These are phyloP conservation scores for Flaveria sonorensis DNA, from an alignment of 129 eudicot genomes.

Conservation along the genomic window DNA sequence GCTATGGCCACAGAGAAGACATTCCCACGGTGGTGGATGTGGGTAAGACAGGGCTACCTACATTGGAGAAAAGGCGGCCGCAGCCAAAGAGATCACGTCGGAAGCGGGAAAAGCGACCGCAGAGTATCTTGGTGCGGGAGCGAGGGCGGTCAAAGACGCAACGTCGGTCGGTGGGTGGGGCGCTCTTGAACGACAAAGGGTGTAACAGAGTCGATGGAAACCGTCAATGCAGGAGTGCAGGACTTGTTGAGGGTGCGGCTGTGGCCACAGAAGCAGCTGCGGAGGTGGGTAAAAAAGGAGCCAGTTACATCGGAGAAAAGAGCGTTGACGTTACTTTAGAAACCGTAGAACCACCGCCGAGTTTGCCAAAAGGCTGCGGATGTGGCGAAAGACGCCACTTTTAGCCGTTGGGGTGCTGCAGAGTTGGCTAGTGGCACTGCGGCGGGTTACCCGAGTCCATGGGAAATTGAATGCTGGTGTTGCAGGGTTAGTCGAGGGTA, in stretches of 20 bases:
- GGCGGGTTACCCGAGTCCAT: not conserved
- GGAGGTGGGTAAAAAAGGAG: conserved; percentile 27
- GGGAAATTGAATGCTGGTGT: not conserved
- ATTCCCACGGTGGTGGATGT: not conserved
- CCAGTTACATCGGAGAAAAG: conserved; percentile 26
- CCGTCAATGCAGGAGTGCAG: not conserved
- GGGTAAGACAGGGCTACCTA: conserved; percentile 15
- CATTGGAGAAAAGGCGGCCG: conserved; percentile 29
- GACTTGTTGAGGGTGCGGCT: not conserved
- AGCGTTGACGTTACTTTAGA: conserved; percentile 32
- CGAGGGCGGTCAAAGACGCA: conserved; percentile 39
- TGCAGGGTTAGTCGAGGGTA: not conserved
- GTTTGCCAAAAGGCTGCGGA: conserved; percentile 38
- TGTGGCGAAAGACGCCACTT: conserved; percentile 47
- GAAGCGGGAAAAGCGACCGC: conserved; percentile 47
- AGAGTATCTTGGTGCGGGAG: conserved; percentile 49
- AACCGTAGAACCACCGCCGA: conserved; percentile 1
- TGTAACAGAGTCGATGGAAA: not conserved
- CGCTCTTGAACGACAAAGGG: conserved; percentile 43
- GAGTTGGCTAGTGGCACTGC: conserved; percentile 15
- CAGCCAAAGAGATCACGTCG: conserved; percentile 43
- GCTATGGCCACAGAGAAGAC: not conserved
- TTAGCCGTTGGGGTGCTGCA: conserved; percentile 47
- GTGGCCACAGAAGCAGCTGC: not conserved
- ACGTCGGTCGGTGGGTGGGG: conserved; percentile 51